These are phyloP conservation scores for Diaporthe sp. DNA, from an alignment of 2,329 filamentous ascomycete genomes.

Conservation along the genomic window DNA sequence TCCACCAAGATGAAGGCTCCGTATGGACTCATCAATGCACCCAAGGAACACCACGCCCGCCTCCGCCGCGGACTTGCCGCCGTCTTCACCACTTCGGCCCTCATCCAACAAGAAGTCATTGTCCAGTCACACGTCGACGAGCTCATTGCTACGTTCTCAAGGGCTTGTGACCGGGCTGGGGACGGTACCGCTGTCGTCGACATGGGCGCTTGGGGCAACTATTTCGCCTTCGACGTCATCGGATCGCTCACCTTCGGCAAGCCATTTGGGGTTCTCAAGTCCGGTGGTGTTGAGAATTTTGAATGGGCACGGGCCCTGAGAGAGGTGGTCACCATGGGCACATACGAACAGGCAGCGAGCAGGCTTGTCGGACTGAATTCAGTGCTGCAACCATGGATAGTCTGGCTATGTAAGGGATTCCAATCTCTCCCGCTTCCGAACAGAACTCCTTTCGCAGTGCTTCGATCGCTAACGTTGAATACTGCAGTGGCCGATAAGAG, in stretches of 20 bases:
- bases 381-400: not conserved
- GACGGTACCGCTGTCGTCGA: not conserved
- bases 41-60: constrained; percentile 9
- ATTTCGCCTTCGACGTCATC: constrained; percentile 14
- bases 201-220: constrained; percentile 1
- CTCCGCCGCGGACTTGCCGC: constrained; percentile 9
- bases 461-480: not conserved
- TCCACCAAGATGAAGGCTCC: constrained; percentile 6
- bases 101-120: constrained; percentile 12
- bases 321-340: not conserved
- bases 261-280: not conserved
- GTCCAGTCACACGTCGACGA: constrained; percentile 22
- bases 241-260: constrained; percentile 6
- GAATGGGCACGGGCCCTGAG: not conserved
- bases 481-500: not conserved
- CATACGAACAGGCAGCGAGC: constrained; percentile 14
- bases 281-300: not conserved
- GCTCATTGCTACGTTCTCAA: constrained; percentile 2
- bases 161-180: not conserved
- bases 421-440: accelerated
- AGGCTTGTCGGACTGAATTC: constrained; percentile 7
- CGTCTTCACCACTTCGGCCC: constrained; percentile 13
- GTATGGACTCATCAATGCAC: constrained; percentile 3
- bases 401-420: not conserved
- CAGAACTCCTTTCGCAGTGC: accelerated